Evolutionary conservation across 768 basidiomycete genomes (phyloP).

Genomic region (Lactarius psammicola): DNA sequence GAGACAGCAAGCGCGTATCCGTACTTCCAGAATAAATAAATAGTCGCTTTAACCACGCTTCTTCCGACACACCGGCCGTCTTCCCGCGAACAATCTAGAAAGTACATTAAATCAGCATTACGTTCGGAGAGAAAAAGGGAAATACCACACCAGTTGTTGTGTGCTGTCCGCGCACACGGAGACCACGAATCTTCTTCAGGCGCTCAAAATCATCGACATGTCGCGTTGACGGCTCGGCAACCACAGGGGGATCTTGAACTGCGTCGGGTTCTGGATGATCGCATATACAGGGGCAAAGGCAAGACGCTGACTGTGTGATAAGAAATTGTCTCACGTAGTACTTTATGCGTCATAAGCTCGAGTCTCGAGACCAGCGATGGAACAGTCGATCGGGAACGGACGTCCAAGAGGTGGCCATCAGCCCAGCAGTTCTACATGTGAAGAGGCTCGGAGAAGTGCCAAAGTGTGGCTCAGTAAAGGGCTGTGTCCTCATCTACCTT

Average conservation of each 20-base stretch:
- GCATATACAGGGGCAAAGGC: too few species aligned
- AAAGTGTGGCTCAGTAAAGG: too few species aligned
- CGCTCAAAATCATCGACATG: conserved; percentile 94
- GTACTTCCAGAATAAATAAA: neutral
- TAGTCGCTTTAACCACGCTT: conserved; percentile 63
- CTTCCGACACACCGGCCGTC: conserved; percentile 95
- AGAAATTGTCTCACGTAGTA: too few species aligned
- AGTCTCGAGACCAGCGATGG: too few species aligned
- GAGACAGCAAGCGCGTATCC: too few species aligned
- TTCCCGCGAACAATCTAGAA: conserved; percentile 86
- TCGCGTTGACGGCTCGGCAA: conserved; percentile 99
- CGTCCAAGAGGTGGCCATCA: too few species aligned
- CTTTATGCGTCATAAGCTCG: too few species aligned
- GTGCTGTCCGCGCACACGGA: conserved; percentile 97
- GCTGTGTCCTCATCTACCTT: too few species aligned
- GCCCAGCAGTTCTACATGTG: too few species aligned
- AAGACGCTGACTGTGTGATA: too few species aligned
- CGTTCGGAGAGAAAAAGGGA: neutral
- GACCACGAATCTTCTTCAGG: conserved; percentile 97
- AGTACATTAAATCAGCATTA: neutral
- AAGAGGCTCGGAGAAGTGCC: too few species aligned
- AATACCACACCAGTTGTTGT: conserved; percentile 84
- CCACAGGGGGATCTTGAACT: conserved; percentile 99
- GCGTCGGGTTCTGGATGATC: conserved; percentile 98
- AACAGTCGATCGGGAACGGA: too few species aligned